Conservation (phyloP, 495 filamentous ascomycete species). For the Xylaria sp. region DNA sequence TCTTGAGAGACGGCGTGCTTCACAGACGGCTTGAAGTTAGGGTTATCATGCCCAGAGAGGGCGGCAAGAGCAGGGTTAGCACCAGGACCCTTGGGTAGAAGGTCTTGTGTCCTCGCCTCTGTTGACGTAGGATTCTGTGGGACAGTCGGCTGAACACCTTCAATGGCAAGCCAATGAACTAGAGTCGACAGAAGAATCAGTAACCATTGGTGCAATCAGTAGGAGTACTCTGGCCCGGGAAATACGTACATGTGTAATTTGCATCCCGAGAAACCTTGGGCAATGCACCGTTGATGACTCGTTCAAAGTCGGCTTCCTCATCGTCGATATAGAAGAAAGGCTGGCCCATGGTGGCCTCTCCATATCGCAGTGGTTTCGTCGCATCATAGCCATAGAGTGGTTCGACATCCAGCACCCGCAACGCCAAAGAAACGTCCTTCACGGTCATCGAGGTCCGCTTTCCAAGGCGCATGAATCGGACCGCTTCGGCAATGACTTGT, state of each 20-base stretch:
- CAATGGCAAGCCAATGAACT: slow-evolving; percentile 96
- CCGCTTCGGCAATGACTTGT: slow-evolving; percentile 88
- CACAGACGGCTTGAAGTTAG: slow-evolving; percentile 84
- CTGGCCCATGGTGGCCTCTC: slow-evolving; percentile 92
- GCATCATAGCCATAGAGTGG: slow-evolving; percentile 96
- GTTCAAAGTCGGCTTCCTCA: slow-evolving; percentile 98
- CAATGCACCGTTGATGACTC: slow-evolving; percentile 93
- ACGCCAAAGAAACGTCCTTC: slow-evolving; percentile 82
- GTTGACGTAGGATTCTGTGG: slow-evolving; percentile 90
- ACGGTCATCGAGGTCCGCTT: slow-evolving; percentile 84
- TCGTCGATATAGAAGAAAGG: slow-evolving; percentile 97
- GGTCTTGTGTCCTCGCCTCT: slow-evolving; percentile 78
- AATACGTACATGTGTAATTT: slow-evolving; percentile 77
- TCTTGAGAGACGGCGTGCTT: slow-evolving; percentile 96
- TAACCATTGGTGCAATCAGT: slow-evolving; percentile 5
- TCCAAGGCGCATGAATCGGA: slow-evolving; percentile 92
- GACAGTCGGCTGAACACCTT: slow-evolving; percentile 94
- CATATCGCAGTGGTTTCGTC: slow-evolving; percentile 82
- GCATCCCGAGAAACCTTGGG: slow-evolving; percentile 95
- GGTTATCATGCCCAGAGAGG: slow-evolving; percentile 80
- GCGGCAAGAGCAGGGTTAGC: slow-evolving; percentile 83
- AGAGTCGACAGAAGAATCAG: slow-evolving; percentile 28
- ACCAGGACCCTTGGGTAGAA: slow-evolving; percentile 86
- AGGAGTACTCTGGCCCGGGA: neutral
- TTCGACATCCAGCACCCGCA: slow-evolving; percentile 87